Evolutionary conservation across 1,284 basidiomycete species (phyloP).

Genomic region (Blastosporella zonata): DNA sequence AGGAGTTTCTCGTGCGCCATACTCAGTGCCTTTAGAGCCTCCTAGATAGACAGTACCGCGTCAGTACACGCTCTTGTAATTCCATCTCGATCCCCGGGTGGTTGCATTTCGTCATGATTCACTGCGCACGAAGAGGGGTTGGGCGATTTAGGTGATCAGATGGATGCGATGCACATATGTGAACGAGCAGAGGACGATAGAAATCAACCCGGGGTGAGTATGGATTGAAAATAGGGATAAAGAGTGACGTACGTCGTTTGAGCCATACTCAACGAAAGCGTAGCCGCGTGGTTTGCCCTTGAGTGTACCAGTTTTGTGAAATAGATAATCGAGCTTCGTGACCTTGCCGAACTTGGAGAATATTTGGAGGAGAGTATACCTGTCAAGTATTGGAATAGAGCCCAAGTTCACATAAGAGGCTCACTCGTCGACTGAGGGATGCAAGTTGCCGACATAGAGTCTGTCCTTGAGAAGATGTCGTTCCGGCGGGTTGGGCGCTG

Average conservation of each 20-base stretch:
- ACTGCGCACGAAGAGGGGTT: conserved; percentile 1
- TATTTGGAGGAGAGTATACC: conserved; percentile 83
- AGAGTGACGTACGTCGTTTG: conserved; percentile 69
- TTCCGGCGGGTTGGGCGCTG: conserved; percentile 19
- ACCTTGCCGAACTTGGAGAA: conserved; percentile 92
- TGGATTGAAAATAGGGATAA: conserved; percentile 14
- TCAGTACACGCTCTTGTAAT: neutral
- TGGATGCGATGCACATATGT: conserved; percentile 6
- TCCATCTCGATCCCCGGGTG: conserved; percentile 21
- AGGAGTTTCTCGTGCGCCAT: conserved; percentile 79
- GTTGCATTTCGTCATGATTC: conserved; percentile 14
- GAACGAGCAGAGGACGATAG: conserved; percentile 9
- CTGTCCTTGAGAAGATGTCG: conserved; percentile 57
- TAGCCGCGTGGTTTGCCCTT: conserved; percentile 95
- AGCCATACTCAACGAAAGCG: conserved; percentile 87
- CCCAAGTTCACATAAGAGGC: conserved; percentile 27
- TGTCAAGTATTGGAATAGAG: conserved; percentile 27
- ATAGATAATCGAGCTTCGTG: conserved; percentile 90
- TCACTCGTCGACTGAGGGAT: conserved; percentile 87
- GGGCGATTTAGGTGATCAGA: neutral
- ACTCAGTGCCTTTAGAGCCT: conserved; percentile 78
- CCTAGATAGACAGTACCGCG: conserved; percentile 44
- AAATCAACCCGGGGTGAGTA: conserved; percentile 51
- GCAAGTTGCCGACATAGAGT: conserved; percentile 90
- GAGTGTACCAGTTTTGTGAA: conserved; percentile 87